Conservation (phyloP, 2,329 filamentous ascomycete genomes). For the Calonectria leucothoes region DNA sequence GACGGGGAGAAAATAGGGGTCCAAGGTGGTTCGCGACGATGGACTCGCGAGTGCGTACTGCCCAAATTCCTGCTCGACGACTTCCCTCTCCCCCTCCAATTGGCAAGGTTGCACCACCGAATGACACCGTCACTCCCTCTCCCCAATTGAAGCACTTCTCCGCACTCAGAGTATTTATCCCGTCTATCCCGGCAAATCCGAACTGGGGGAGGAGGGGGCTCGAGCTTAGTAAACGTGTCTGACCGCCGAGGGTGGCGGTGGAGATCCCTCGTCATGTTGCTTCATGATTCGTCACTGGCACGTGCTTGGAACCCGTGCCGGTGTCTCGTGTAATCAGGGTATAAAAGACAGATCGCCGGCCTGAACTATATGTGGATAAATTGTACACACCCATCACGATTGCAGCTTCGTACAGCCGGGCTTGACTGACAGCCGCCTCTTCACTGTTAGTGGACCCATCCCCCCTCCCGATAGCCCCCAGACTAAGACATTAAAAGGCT, state of each 20-base stretch:
- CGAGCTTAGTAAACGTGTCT: constrained; percentile 1
- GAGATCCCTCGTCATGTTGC: constrained; percentile 1
- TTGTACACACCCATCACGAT: not conserved
- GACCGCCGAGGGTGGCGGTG: constrained; percentile 2
- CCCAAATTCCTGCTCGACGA: not conserved
- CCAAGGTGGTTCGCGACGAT: not conserved
- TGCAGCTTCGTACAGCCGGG: not conserved
- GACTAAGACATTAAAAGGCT: not conserved
- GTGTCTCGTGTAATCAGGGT: constrained; percentile 8
- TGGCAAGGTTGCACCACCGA: not conserved
- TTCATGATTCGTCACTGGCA: constrained; percentile 7
- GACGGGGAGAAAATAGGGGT: no score
- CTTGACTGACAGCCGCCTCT: not conserved
- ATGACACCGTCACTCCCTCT: not conserved
- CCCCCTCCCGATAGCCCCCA: not conserved
- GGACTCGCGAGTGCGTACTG: not conserved
- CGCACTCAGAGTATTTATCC: not conserved
- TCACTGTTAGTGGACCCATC: not conserved
- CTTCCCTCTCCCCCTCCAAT: not conserved
- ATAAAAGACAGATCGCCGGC: constrained; percentile 7
- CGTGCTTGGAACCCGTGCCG: not conserved
- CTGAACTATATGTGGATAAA: not conserved
- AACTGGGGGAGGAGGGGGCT: not conserved
- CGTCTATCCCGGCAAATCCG: constrained; percentile 8
- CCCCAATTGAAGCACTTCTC: not conserved